These are phyloP conservation scores for Rhizodiscina lignyota DNA, from an alignment of 495 filamentous ascomycete genomes.

Conservation along the genomic window DNA sequence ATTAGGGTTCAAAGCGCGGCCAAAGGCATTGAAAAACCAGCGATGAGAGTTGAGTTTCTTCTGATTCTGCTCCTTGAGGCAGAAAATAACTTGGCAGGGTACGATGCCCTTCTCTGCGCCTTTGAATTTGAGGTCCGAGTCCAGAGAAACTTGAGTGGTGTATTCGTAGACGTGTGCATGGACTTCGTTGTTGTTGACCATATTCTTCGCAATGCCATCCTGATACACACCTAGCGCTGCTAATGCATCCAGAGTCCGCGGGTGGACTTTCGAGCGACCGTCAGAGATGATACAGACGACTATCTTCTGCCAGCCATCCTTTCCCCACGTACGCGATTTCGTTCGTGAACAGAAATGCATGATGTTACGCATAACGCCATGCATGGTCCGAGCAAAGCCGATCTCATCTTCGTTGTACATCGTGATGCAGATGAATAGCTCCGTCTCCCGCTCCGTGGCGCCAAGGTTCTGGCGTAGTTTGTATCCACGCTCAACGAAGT, in stretches of 20 bases:
- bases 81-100: constrained; percentile 98
- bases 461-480: constrained; percentile 93
- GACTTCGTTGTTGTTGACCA: constrained; percentile 78
- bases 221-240: constrained; percentile 98
- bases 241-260: constrained; percentile 83
- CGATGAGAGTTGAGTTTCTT: constrained; percentile 98
- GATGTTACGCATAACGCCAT: constrained; percentile 97
- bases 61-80: constrained; percentile 92
- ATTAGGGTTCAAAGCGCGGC: constrained; percentile 80
- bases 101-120: constrained; percentile 97
- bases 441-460: constrained; percentile 75
- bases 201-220: constrained; percentile 95
- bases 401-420: constrained; percentile 99
- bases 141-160: constrained; percentile 92
- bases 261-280: constrained; percentile 86
- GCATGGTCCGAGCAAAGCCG: constrained; percentile 93
- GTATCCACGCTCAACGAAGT: constrained; percentile 77
- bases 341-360: constrained; percentile 85
- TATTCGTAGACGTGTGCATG: constrained; percentile 96
- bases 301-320: constrained; percentile 97
- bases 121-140: constrained; percentile 93
- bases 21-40: constrained; percentile 99
- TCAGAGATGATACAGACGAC: constrained; percentile 94
- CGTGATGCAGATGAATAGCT: constrained; percentile 92
- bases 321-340: constrained; percentile 91